These are phyloP conservation scores for Colletotrichum echinochloae DNA, from an alignment of 2,329 filamentous ascomycete species.

Conservation along the genomic window DNA sequence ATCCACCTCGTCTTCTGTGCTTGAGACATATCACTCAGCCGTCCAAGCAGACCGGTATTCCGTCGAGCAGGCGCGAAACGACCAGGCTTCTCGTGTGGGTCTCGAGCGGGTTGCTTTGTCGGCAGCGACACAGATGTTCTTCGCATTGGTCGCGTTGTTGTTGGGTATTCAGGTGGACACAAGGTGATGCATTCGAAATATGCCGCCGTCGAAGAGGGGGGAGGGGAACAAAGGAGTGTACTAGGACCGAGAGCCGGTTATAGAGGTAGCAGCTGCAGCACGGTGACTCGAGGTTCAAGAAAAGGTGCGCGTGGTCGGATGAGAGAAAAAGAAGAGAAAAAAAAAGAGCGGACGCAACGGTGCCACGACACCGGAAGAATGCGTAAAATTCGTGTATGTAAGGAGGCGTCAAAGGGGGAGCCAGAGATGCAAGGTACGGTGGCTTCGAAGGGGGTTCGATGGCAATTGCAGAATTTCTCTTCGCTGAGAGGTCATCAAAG, in stretches of 20 bases:
- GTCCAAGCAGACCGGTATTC: conserved; percentile 62
- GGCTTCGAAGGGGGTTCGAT: conserved; percentile 28
- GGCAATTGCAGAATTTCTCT: conserved; percentile 39
- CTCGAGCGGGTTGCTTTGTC: conserved; percentile 69
- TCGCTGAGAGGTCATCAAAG: conserved; percentile 28
- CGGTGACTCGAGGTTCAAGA: conserved; percentile 27
- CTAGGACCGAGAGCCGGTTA: conserved; percentile 26
- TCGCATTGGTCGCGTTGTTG: conserved; percentile 61
- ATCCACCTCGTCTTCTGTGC: conserved; percentile 74
- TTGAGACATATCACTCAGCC: conserved; percentile 64
- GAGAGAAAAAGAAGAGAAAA: not conserved
- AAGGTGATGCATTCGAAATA: conserved; percentile 41
- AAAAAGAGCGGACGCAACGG: conserved; percentile 36
- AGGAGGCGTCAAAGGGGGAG: conserved; percentile 27
- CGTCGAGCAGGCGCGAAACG: conserved; percentile 66
- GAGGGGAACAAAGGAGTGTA: conserved; percentile 35
- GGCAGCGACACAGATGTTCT: conserved; percentile 74
- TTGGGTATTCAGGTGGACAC: conserved; percentile 36
- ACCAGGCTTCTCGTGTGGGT: conserved; percentile 74
- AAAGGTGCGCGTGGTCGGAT: conserved; percentile 35
- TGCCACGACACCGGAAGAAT: conserved; percentile 18
- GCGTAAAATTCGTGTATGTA: conserved; percentile 35
- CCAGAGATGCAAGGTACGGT: conserved; percentile 25
- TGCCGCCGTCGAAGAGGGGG: conserved; percentile 15
- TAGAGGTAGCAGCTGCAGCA: conserved; percentile 22